Evolutionary conservation across 176 grass and related monocot species (phyloP), one percentile per base, ranked within the genome.

Genomic region (Musa troglodytarum): DNA sequence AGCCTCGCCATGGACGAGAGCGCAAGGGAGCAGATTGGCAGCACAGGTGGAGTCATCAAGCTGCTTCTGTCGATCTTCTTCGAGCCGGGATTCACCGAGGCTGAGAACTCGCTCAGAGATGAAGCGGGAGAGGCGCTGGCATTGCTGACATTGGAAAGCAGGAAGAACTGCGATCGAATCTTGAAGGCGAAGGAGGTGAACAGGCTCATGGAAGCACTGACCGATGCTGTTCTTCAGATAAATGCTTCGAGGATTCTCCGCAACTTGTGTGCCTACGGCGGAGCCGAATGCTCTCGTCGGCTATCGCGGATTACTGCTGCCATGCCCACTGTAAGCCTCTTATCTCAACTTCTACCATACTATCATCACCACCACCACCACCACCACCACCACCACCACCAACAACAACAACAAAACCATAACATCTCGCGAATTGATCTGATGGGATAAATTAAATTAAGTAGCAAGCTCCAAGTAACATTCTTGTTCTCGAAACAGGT

Each of bases 11-110:
- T 72, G 53, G 75, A 57, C 43, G 66, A 77, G 12, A 52, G 49
- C 1, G 67, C 75, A 19, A 77, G 28, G 69, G 74, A 83, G 14
- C 73, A 49, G 75, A 78, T 83, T 24, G 81, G 75, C 0, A 73
- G 65, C 54, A 78, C 81, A 1, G 81, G 81, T 59, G 81, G 75
- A 25, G 54, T 78, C 14, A 65, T 78, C 11, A 22, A 34, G 7
- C 49, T 76, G 23, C 74, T 83, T 0, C 75, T 83, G n/a, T 14
- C 7, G 2, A 83, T 78, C 59, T 83, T 83, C 73, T 52, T 62
- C 11, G 54, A 19, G 13, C 25, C 21, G 63, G 26, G 55, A 16
- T 2, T 61, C 28, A 49, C 23, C n/a, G 26, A 62, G 14, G 54
- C 29, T 49, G 67, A 49, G 29, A 69, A 49, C 29, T 20, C 15